phyloP scores from a whole-genome alignment of 345 rosid species.

The Firmiana major region DNA sequence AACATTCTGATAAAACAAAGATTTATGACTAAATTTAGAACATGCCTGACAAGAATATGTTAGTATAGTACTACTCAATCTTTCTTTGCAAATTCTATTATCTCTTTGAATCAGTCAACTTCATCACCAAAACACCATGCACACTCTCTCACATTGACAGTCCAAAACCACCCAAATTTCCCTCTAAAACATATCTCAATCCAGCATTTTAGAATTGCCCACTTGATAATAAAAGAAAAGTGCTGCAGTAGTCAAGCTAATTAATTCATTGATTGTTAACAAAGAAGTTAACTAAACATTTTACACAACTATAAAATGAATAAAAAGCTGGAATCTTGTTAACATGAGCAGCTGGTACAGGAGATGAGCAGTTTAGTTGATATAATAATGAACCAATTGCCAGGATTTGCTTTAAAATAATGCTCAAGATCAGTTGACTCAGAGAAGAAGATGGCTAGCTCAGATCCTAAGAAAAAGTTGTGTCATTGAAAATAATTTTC shows the following conservation, averaged over 20 bases:
- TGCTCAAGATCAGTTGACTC: slow-evolving; percentile 2
- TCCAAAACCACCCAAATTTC: not conserved
- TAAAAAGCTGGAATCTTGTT: slow-evolving; percentile 1
- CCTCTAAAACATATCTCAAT: not conserved
- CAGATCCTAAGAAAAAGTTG: no score
- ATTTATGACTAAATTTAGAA: not conserved
- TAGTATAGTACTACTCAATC: not conserved
- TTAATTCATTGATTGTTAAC: not conserved
- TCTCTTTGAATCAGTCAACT: not conserved
- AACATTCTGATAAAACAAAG: not conserved
- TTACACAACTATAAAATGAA: not conserved
- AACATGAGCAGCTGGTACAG: not conserved
- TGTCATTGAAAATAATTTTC: no score
- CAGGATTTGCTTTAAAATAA: not conserved
- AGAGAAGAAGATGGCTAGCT: not conserved
- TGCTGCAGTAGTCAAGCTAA: not conserved
- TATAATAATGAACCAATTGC: not conserved
- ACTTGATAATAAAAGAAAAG: not conserved
- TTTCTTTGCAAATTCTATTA: not conserved
- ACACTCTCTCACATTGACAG: not conserved
- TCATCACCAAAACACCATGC: not conserved
- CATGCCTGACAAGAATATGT: slow-evolving; percentile 30
- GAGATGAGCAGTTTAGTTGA: not conserved
- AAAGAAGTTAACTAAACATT: not conserved
- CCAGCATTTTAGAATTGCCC: slow-evolving; percentile 3